phyloP scores from a whole-genome alignment of 208 protist species.

The Phytomonas sp. region DNA sequence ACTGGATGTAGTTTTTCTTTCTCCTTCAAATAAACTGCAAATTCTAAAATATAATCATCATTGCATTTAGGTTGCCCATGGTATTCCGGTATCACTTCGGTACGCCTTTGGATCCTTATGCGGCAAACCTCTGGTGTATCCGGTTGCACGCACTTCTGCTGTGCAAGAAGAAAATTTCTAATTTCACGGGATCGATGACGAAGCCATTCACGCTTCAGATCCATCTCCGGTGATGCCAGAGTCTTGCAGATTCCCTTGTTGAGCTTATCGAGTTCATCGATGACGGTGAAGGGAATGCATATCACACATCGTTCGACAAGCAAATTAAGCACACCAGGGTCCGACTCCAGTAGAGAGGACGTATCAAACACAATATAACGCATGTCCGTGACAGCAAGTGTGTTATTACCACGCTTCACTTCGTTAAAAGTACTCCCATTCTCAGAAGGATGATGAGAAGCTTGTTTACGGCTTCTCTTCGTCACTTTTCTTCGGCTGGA shows the following conservation, averaged over 20 bases:
- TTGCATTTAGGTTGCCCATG: conserved; percentile 37
- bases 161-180: neutral
- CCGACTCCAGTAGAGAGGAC: conserved; percentile 42
- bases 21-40: conserved; percentile 56
- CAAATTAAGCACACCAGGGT: conserved; percentile 34
- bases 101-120: conserved; percentile 51
- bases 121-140: conserved; percentile 13
- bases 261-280: conserved; percentile 68
- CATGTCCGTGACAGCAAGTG: neutral
- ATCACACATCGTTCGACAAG: conserved; percentile 40
- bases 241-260: conserved; percentile 21
- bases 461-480: neutral
- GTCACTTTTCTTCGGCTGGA: neutral
- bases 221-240: neutral
- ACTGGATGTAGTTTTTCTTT: conserved; percentile 21
- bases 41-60: conserved; percentile 78
- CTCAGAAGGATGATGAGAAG: neutral
- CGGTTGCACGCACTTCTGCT: conserved; percentile 5
- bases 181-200: neutral
- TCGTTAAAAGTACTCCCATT: neutral
- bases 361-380: conserved; percentile 73
- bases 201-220: conserved; percentile 17
- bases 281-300: conserved; percentile 61
- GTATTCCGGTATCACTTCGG: conserved; percentile 52
- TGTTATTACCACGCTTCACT: neutral